Conservation (phyloP, 2,329 filamentous ascomycete genomes). For the Golovinomyces cichoracearum region DNA sequence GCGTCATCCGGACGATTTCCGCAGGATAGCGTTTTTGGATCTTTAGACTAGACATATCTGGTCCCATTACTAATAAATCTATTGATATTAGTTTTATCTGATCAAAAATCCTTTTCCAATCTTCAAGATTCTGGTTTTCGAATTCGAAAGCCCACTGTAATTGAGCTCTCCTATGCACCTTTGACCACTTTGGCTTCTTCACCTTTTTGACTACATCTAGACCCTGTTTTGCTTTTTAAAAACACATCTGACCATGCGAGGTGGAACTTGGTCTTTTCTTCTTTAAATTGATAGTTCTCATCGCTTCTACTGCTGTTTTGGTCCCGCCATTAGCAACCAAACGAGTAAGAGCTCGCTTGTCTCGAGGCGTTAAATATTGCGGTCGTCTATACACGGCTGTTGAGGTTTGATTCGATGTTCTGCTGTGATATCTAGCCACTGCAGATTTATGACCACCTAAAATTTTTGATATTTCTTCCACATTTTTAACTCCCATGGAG, state of each 20-base stretch:
- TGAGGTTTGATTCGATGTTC: neutral
- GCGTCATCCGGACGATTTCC: neutral
- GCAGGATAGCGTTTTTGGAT: neutral
- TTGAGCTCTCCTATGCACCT: too few relatives aligned
- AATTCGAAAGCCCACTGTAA: too few relatives aligned
- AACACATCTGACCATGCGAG: neutral
- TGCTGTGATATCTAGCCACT: neutral
- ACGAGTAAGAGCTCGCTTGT: neutral
- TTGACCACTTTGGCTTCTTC: too few relatives aligned
- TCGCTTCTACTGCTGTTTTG: neutral
- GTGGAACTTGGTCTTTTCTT: neutral
- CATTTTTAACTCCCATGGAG: neutral
- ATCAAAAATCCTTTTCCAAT: too few relatives aligned
- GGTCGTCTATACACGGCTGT: neutral
- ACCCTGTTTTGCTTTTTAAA: neutral
- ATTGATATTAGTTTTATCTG: neutral
- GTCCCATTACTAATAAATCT: too few relatives aligned
- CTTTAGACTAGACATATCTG: too few relatives aligned
- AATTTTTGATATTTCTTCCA: neutral
- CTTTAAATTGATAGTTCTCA: neutral
- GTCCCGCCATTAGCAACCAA: neutral
- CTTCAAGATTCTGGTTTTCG: too few relatives aligned
- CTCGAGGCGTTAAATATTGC: neutral
- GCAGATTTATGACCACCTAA: neutral
- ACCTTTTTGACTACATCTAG: neutral